Conservation (phyloP, 495 filamentous ascomycete species). For the Daldinia decipiens region DNA sequence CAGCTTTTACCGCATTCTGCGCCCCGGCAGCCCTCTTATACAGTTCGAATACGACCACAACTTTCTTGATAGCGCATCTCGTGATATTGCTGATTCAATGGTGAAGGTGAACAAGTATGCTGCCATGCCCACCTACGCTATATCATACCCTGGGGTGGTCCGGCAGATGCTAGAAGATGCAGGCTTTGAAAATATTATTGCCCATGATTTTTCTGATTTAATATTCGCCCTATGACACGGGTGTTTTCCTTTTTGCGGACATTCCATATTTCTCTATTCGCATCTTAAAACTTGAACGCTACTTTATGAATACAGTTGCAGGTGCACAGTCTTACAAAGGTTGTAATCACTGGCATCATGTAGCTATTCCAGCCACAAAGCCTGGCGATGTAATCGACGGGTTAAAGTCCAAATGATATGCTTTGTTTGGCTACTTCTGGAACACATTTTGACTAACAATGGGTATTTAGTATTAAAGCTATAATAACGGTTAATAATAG, state of each 20-base stretch:
- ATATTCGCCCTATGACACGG: constrained; percentile 62
- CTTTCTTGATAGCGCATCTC: constrained; percentile 38
- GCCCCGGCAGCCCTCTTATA: constrained; percentile 60
- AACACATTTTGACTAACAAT: neutral
- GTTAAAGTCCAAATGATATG: constrained; percentile 39
- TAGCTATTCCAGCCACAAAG: constrained; percentile 55
- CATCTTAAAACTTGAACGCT: constrained; percentile 56
- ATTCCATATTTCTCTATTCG: constrained; percentile 63
- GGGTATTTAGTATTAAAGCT: neutral
- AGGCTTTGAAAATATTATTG: constrained; percentile 61
- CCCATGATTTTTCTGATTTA: constrained; percentile 59
- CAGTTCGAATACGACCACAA: constrained; percentile 65
- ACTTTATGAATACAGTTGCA: constrained; percentile 61
- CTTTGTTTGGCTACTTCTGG: neutral
- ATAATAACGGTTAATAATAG: neutral
- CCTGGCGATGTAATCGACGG: constrained; percentile 38
- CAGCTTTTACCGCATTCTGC: constrained; percentile 61
- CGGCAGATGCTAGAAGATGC: constrained; percentile 56
- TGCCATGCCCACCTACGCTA: constrained; percentile 61
- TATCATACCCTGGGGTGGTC: constrained; percentile 46
- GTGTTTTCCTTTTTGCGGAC: constrained; percentile 62
- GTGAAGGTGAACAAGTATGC: constrained; percentile 48
- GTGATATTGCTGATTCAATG: constrained; percentile 51
- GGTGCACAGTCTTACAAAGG: constrained; percentile 56
- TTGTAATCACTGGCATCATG: constrained; percentile 49